Percentiles rank a stretch among this genome's conserved stretches.
These are phyloP conservation scores for Colletotrichum aenigma DNA, from an alignment of 2,329 filamentous ascomycete species.

Conservation along the genomic window DNA sequence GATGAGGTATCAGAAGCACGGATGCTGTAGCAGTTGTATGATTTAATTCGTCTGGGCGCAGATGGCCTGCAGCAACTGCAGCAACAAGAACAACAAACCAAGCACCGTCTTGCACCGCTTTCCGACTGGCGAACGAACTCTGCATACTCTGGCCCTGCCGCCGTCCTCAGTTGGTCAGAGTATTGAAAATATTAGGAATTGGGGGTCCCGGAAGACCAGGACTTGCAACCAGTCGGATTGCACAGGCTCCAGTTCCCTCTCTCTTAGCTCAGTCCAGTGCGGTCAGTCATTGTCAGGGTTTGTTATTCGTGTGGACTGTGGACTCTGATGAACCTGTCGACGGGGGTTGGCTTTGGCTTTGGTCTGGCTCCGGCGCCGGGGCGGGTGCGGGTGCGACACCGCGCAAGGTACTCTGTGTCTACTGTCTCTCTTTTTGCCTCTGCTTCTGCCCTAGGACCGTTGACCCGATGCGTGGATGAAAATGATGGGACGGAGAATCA, in stretches of 20 bases:
- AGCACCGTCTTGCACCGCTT: not conserved
- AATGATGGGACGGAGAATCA: not conserved
- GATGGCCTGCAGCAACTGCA: not conserved
- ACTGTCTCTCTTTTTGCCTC: not conserved
- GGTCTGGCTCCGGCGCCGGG: not conserved
- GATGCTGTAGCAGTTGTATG: not conserved
- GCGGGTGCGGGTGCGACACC: not conserved
- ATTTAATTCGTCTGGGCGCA: not conserved
- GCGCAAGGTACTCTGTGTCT: not conserved
- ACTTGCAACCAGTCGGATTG: not conserved
- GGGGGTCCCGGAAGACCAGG: not conserved
- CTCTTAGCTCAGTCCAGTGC: not conserved
- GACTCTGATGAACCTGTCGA: not conserved
- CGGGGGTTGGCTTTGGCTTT: not conserved
- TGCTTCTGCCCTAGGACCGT: not conserved
- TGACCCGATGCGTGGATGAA: not conserved
- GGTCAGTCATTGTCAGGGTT: not conserved
- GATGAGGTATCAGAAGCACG: not conserved
- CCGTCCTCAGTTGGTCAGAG: not conserved
- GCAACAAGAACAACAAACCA: not conserved
- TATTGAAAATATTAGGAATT: not conserved
- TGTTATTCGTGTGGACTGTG: not conserved
- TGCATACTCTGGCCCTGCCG: not conserved
- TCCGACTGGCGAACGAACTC: too few species aligned
- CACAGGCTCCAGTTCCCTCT: not conserved